Percentiles rank a stretch among this genome's conserved stretches.
Conservation (phyloP, 495 filamentous ascomycete genomes). For the Usnea hakonensis region DNA sequence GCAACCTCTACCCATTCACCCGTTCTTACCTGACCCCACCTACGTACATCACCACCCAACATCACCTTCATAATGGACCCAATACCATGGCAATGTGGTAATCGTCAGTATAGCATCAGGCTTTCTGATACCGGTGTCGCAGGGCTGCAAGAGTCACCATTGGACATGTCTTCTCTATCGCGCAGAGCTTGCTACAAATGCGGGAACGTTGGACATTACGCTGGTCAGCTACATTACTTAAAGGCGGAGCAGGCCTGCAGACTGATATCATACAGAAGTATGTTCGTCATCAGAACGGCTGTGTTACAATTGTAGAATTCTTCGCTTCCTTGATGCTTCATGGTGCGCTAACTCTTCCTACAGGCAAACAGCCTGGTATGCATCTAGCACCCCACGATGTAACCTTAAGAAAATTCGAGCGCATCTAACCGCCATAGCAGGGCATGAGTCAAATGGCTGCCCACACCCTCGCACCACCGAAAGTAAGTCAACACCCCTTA, state of each 20-base stretch:
- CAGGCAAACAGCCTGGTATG: conserved; percentile 80
- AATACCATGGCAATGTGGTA: conserved; percentile 14
- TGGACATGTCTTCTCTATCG: conserved; percentile 70
- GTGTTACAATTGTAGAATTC: conserved; percentile 92
- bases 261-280: conserved; percentile 54
- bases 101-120: conserved; percentile 16
- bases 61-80: conserved; percentile 7
- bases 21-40: conserved; percentile 1
- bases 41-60: not conserved
- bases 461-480: conserved; percentile 94
- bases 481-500: conserved; percentile 43
- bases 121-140: conserved; percentile 16
- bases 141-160: conserved; percentile 15
- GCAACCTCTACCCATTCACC: not conserved
- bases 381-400: conserved; percentile 19
- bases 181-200: conserved; percentile 99
- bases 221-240: conserved; percentile 45
- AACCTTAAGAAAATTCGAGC: conserved; percentile 16
- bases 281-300: conserved; percentile 94
- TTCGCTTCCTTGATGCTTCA: conserved; percentile 12
- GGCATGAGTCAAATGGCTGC: conserved; percentile 96
- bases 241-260: not conserved
- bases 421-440: conserved; percentile 44
- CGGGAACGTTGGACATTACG: conserved; percentile 98
- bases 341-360: conserved; percentile 20